Evolutionary conservation across 1,284 basidiomycete species (phyloP).

Genomic region (Rhodotorula mucilaginosa): DNA sequence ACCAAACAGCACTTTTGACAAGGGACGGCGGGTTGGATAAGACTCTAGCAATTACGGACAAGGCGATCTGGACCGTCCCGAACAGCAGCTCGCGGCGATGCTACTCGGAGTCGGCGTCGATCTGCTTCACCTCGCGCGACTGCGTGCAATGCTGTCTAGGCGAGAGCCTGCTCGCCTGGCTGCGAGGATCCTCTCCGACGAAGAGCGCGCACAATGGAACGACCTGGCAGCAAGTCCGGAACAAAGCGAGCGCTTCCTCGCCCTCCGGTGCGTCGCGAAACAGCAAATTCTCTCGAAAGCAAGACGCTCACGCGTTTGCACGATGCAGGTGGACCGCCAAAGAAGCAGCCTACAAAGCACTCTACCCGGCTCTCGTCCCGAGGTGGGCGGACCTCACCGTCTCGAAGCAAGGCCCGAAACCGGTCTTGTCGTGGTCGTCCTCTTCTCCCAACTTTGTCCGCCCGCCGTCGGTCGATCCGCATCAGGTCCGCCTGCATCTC

Average conservation of each 20-base stretch:
- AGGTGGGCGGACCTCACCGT: conserved; percentile 43
- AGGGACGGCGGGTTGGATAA: too few species aligned
- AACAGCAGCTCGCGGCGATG: conserved; percentile 1
- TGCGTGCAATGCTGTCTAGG: conserved; percentile 28
- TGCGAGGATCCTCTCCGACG: conserved; percentile 30
- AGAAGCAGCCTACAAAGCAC: conserved; percentile 47
- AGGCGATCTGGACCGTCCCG: too few species aligned
- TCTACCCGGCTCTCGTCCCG: conserved; percentile 32
- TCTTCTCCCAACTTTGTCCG: background rate
- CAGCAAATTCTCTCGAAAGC: background rate
- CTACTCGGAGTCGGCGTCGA: conserved; percentile 44
- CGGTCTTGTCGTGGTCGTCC: conserved; percentile 10
- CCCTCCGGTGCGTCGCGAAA: conserved; percentile 33
- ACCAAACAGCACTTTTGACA: too few species aligned
- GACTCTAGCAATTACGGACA: too few species aligned
- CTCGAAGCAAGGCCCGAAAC: conserved; percentile 21
- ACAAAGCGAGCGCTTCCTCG: conserved; percentile 24
- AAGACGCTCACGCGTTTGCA: background rate
- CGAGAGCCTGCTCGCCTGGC: conserved; percentile 34
- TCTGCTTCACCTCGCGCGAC: conserved; percentile 38
- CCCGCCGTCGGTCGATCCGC: too few species aligned
- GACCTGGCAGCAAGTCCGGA: too few species aligned
- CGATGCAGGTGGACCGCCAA: conserved; percentile 46
- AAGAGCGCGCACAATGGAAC: conserved; percentile 16
- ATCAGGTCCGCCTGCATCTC: conserved; percentile 24